phyloP scores from a whole-genome alignment of 2,329 filamentous ascomycete species.

The Tolypocladium cylindrosporum region DNA sequence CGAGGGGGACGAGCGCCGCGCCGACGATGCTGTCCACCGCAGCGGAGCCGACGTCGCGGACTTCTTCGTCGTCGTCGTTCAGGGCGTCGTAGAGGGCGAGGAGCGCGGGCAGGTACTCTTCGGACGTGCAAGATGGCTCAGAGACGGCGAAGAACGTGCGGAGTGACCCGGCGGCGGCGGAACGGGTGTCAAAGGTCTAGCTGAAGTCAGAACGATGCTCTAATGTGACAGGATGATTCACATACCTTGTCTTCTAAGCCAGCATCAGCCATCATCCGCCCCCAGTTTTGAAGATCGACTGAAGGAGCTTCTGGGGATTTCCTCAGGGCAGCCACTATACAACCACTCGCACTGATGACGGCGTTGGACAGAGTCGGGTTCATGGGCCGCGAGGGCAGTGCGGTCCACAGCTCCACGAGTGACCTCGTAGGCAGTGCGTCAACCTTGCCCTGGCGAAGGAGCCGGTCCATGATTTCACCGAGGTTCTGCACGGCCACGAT shows the following conservation, averaged over 20 bases:
- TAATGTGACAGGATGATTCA: neutral
- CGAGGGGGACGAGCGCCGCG: conserved; percentile 32
- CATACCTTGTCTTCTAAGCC: conserved; percentile 37
- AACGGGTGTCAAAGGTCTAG: conserved; percentile 55
- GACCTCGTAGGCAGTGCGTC: conserved; percentile 19
- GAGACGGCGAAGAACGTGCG: conserved; percentile 33
- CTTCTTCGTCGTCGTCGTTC: conserved; percentile 86
- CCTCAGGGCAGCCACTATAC: conserved; percentile 27
- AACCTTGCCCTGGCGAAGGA: conserved; percentile 18
- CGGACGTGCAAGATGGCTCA: conserved; percentile 9
- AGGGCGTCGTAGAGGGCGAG: conserved; percentile 65
- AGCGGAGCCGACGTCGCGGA: conserved; percentile 55
- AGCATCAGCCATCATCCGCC: conserved; percentile 37
- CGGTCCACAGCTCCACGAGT: conserved; percentile 30
- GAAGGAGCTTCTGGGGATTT: conserved; percentile 8
- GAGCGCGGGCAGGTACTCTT: conserved; percentile 43
- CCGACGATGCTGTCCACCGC: conserved; percentile 38
- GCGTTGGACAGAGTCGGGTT: conserved; percentile 41
- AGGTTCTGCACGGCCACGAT: conserved; percentile 37
- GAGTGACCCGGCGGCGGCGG: conserved; percentile 48
- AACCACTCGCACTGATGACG: conserved; percentile 36
- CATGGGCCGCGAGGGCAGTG: conserved; percentile 25
- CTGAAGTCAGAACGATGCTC: neutral
- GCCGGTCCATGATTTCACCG: conserved; percentile 30
- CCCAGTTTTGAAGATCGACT: conserved; percentile 30